phyloP scores from a whole-genome alignment of 139 green algal genomes.

The Zygnema cylindricum region DNA sequence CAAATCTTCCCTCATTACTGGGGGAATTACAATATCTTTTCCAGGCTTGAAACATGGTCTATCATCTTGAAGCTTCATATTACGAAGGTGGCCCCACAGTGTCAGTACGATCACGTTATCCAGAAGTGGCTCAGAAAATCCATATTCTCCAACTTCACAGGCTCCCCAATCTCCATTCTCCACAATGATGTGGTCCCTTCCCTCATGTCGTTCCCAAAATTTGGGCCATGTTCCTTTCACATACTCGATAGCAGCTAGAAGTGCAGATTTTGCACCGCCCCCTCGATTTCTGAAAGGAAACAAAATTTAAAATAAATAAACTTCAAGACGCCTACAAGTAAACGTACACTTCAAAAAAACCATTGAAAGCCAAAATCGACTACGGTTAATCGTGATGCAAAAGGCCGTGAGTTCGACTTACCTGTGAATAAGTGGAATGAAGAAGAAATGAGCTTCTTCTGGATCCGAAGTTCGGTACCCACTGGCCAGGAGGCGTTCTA shows the following conservation, averaged over 20 bases:
- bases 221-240: conserved; percentile 67
- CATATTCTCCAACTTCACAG: not conserved
- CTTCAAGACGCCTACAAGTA: no score
- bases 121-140: not conserved
- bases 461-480: conserved; percentile 37
- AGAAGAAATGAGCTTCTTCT: conserved; percentile 63
- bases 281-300: not conserved
- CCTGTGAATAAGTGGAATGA: conserved; percentile 42
- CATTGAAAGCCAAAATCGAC: not conserved
- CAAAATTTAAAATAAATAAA: not conserved
- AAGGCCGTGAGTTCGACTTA: not conserved
- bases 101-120: not conserved
- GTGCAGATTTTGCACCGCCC: not conserved
- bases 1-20: not conserved
- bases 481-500: conserved; percentile 56
- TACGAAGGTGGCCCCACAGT: conserved; percentile 15
- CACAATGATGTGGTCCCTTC: conserved; percentile 42
- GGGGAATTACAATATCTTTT: conserved; percentile 56
- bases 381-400: not conserved
- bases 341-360: no score
- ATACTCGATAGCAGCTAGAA: conserved; percentile 56
- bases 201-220: conserved; percentile 71
- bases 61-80: not conserved
- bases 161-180: conserved; percentile 1
- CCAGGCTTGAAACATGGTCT: conserved; percentile 60